phyloP scores from a whole-genome alignment of 768 basidiomycete species.

The Pleurotus tuoliensis region DNA sequence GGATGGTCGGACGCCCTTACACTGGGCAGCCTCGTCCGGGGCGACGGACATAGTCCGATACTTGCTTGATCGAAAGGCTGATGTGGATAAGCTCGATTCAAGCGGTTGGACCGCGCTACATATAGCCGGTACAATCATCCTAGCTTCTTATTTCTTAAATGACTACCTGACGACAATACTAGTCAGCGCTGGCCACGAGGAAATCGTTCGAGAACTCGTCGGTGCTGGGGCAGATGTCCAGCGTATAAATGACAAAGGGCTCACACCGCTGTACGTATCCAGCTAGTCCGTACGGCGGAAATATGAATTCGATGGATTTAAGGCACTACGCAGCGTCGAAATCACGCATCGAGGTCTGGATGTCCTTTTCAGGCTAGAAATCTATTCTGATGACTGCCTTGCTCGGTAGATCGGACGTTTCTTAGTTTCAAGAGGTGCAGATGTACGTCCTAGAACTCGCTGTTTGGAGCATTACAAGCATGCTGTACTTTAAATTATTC shows the following conservation, averaged over 20 bases:
- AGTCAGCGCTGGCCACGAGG: conserved; percentile 83
- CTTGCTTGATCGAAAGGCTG: conserved; percentile 67
- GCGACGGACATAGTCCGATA: conserved; percentile 62
- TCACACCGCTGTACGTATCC: conserved; percentile 71
- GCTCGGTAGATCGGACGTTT: conserved; percentile 76
- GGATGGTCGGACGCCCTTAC: conserved; percentile 81
- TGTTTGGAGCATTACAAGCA: conserved; percentile 26
- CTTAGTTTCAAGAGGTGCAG: conserved; percentile 83
- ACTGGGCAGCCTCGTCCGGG: conserved; percentile 81
- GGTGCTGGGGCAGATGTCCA: conserved; percentile 84
- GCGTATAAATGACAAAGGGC: conserved; percentile 74
- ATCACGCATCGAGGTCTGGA: conserved; percentile 73
- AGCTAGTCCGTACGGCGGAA: conserved; percentile 4
- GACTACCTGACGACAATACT: conserved; percentile 15
- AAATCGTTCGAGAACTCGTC: conserved; percentile 69
- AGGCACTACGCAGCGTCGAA: conserved; percentile 96
- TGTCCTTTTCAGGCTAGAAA: conserved; percentile 13
- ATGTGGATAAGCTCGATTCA: conserved; percentile 62
- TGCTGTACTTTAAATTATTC: conserved; percentile 28
- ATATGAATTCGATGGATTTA: conserved; percentile 12
- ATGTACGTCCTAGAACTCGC: conserved; percentile 52
- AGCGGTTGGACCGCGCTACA: conserved; percentile 79
- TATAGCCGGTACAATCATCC: conserved; percentile 54
- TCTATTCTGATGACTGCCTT: conserved; percentile 23
- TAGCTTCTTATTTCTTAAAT: background rate